These are phyloP conservation scores for Claviceps pazoutovae DNA, from an alignment of 2,329 filamentous ascomycete genomes.

Conservation along the genomic window DNA sequence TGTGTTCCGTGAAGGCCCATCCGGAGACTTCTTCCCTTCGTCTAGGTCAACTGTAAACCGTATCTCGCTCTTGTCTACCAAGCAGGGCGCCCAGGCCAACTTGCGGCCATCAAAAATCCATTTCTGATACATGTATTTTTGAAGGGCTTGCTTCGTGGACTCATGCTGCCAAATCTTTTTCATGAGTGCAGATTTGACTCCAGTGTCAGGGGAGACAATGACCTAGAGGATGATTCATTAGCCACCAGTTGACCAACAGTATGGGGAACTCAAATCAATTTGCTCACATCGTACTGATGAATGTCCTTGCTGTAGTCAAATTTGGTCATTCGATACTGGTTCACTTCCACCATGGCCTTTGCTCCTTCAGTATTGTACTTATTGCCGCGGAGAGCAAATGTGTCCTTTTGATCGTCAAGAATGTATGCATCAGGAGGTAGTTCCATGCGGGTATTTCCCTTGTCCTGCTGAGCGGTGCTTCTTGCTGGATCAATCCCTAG, in stretches of 20 bases:
- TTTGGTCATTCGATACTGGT: slow-evolving; percentile 56
- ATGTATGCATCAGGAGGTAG: slow-evolving; percentile 43
- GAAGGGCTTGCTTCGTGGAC: slow-evolving; percentile 40
- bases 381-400: slow-evolving; percentile 20
- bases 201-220: slow-evolving; percentile 44
- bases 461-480: slow-evolving; percentile 14
- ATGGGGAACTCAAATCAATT: neutral
- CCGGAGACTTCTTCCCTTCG: slow-evolving; percentile 36
- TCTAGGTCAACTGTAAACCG: slow-evolving; percentile 60
- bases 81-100: slow-evolving; percentile 57
- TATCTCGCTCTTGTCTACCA: slow-evolving; percentile 32
- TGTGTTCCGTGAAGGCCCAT: slow-evolving; percentile 17
- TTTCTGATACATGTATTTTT: slow-evolving; percentile 24
- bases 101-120: slow-evolving; percentile 76
- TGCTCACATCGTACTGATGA: slow-evolving; percentile 73
- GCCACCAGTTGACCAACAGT: neutral
- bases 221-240: slow-evolving; percentile 34
- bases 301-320: slow-evolving; percentile 47
- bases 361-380: slow-evolving; percentile 44
- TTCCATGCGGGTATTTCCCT: slow-evolving; percentile 37
- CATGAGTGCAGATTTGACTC: slow-evolving; percentile 50
- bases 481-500: slow-evolving; percentile 32
- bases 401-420: slow-evolving; percentile 18
- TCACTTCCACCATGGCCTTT: slow-evolving; percentile 44
- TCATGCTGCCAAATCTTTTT: slow-evolving; percentile 64